Conservation (phyloP, 495 filamentous ascomycete species). For the Penicillium paxilli region DNA sequence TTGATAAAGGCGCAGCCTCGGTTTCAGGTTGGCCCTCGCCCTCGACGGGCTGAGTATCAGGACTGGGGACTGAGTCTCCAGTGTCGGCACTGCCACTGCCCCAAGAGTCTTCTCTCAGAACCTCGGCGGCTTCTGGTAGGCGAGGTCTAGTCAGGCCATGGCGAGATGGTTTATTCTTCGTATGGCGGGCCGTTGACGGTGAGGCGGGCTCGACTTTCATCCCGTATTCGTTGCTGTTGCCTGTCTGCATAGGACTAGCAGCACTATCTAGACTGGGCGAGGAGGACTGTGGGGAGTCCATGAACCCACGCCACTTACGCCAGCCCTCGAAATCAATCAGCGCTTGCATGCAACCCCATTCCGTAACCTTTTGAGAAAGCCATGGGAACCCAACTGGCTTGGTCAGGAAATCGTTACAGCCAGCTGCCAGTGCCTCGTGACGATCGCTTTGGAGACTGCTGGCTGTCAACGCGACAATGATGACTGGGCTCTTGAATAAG, state of each 20-base stretch:
- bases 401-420: constrained; percentile 97
- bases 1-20: background rate
- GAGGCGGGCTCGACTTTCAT: constrained; percentile 11
- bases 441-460: constrained; percentile 90
- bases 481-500: constrained; percentile 92
- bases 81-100: constrained; percentile 36
- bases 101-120: constrained; percentile 36
- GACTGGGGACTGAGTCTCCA: constrained; percentile 30
- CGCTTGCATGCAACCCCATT: constrained; percentile 99
- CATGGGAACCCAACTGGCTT: constrained; percentile 99
- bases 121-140: constrained; percentile 20
- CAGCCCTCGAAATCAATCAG: constrained; percentile 98
- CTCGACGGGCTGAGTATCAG: constrained; percentile 9
- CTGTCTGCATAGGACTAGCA: constrained; percentile 35
- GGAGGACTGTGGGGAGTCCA: constrained; percentile 31
- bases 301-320: constrained; percentile 92
- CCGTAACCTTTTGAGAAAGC: constrained; percentile 95
- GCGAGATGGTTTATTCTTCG: constrained; percentile 7
- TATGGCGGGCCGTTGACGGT: constrained; percentile 15
- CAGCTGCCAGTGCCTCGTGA: constrained; percentile 91
- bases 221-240: constrained; percentile 12
- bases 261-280: constrained; percentile 23
- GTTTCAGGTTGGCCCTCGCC: background rate
- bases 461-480: constrained; percentile 95
- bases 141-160: constrained; percentile 11